Base-by-base conservation (phyloP, 768 basidiomycete species). In the Phanerochaete carnosa region DNA sequence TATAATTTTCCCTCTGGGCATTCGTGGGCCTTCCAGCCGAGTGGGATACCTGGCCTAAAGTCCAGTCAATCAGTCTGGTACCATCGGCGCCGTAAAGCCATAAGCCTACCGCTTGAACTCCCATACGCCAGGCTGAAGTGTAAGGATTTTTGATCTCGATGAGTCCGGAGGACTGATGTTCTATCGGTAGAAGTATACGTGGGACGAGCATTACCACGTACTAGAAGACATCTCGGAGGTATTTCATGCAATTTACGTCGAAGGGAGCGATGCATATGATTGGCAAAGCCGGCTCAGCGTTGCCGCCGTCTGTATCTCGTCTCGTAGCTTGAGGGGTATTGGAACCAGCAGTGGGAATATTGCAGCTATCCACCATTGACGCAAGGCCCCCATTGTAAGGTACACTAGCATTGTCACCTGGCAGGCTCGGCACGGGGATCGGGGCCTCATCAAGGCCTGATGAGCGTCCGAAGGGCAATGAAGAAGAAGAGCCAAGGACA, bases 1-100 rank as follows among this genome's bases (percentile, higher is more conserved):
- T 61, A 61, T 5, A 45, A 45, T 7, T 61, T 55, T 22, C 60
- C 60, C 23, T 61, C 60, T 9, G 60, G 60, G 23, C 45, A 50
- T 43, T 30, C 54, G 29, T 51, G 37, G 6, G 45, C 9, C 33
- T 3, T 16, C 60, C 60, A 61, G 12, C 25, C 29, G 2, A 3
- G 15, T 16, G 45, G 43, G 16, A 43, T 12, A 19, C 11, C 3
- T 30, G 25, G 12, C 25, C 46, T 57, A 15, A 25, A 15, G n/a
- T 29, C 29, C 6, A 12, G 35, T 22, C 1, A 5, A 30, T 46
- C 26, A 35, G 28, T 11, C 19, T 43, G 6, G 8, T 8, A 11
- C 4, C 8, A 43, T 43, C n/a, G n/a, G n/a, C n/a, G n/a, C n/a
- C n/a, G 39, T 4, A 9, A 19, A 19, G 26, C 30, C 3, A 9